phyloP scores from a whole-genome alignment of 2,329 filamentous ascomycete species.

The Akanthomyces lecanii region DNA sequence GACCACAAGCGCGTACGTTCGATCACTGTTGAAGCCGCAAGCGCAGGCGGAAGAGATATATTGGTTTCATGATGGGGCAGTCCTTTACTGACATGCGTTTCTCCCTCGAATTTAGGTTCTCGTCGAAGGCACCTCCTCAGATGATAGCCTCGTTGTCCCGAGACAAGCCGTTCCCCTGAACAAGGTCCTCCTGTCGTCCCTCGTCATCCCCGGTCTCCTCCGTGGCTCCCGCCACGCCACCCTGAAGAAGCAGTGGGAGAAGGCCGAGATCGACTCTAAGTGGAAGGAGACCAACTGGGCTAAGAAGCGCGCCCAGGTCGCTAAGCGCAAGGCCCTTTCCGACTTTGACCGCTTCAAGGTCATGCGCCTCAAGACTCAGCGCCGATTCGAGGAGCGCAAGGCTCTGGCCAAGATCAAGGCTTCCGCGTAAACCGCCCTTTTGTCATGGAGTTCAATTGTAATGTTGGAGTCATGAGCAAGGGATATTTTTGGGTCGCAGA shows the following conservation, averaged over 20 bases:
- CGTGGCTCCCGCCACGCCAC: slow-evolving; percentile 76
- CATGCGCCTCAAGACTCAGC: slow-evolving; percentile 98
- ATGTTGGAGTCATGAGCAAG: slow-evolving; percentile 24
- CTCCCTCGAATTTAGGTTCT: slow-evolving; percentile 64
- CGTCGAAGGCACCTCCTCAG: slow-evolving; percentile 86
- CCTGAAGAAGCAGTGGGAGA: slow-evolving; percentile 87
- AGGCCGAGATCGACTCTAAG: slow-evolving; percentile 85
- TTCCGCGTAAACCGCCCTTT: slow-evolving; percentile 58
- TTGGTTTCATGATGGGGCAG: background rate
- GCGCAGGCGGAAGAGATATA: background rate
- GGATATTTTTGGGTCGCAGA: slow-evolving; percentile 29
- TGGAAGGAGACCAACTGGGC: slow-evolving; percentile 90
- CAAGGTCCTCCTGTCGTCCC: slow-evolving; percentile 81
- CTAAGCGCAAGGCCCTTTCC: slow-evolving; percentile 84
- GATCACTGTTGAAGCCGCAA: background rate
- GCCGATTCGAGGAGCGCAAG: slow-evolving; percentile 97
- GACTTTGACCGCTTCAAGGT: slow-evolving; percentile 99
- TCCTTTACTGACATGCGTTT: slow-evolving; percentile 22
- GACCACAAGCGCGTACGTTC: slow-evolving; percentile 97
- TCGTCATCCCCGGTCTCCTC: slow-evolving; percentile 81
- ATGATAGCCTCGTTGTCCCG: slow-evolving; percentile 73
- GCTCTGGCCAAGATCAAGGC: slow-evolving; percentile 89
- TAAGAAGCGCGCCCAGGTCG: slow-evolving; percentile 83
- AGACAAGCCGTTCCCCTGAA: slow-evolving; percentile 82
- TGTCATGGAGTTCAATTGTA: slow-evolving; percentile 18